Base-by-base conservation (phyloP, 805 yeast species). In the Wickerhamiella brachini region DNA sequence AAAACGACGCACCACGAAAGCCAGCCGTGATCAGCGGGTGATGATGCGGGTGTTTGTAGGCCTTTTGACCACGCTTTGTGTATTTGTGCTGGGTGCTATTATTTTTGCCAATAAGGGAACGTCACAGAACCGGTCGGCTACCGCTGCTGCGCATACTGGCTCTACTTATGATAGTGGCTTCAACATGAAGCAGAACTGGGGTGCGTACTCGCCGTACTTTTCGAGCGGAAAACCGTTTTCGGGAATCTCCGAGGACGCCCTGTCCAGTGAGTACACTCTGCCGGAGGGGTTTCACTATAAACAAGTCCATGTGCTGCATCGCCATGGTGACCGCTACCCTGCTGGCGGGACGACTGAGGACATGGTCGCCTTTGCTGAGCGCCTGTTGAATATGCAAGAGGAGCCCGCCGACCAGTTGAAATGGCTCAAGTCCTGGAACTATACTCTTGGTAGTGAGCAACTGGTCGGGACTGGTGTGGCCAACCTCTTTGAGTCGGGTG, bases 281-380 rank as follows among this genome's bases (percentile, higher is more conserved):
- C 66, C 69, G 2, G 68, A 64, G 8, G 69, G 68, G 45, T 80
- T 85, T 64, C 59, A 65, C 5, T 69, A 80, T 51, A 77, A 77
- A 57, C 90, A 83, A 64, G 85, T 83, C 9, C 87, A 82, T 57
- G 66, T 83, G 21, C 66, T 83, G 49, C 79, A 80, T 57, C 75
- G 95, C 60, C 94, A 86, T 61, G 94, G 90, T 20, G 93, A 85
- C 64, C 70, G 95, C 56, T 83, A 71, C 60, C 87, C 86, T 2
- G 74, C 83, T 2, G 63, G 57, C 2, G 66, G 69, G n/a, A 67
- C 71, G 3, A 67, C 62, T 23, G 57, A 62, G 5, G 69, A 69
- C 52, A 66, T 79, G 58, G 62, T 61, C 43, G 56, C 57, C 20
- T 64, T 74, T 9, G 65, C 67, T 1, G 62, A 62, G 20, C 66